Evolutionary conservation across 1,284 basidiomycete species (phyloP), one percentile per base, ranked within the genome.

Genomic region (Neonothopanus nambi): DNA sequence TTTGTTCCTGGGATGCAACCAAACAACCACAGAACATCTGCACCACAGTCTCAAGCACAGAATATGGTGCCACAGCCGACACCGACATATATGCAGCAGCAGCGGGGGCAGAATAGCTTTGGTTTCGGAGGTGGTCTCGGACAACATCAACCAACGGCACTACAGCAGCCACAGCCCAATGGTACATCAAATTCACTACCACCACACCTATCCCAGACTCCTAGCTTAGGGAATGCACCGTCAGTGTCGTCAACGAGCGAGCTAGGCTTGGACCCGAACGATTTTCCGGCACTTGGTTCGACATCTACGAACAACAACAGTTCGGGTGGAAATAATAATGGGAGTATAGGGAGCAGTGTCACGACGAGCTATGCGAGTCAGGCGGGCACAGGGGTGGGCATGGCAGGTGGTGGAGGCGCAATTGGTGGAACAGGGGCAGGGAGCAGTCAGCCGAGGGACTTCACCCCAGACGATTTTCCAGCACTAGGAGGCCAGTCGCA

Each of bases 231-330:
- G 15, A 70, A 69, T 41, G 77, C 80, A 28, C 80, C 81, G 36
- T 81, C 82, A 37, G 79, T 76, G 51, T 82, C 83, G 48, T 84
- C 84, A n/a, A 72, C 81, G 28, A 84, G 79, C 63, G 89, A 90
- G 63, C 81, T 85, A 53, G 86, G 83, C n/a, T 80, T 92, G 48
- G 90, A 92, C 74, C 89, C 83, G 33, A 92, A 87, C 64, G 90
- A 93, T 69, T 93, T 93, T 63, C 90, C 90, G 11, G 90, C 89
- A 23, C 78, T 93, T 11, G 89, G 89, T 41, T 85, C 89, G 44
- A 71, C 77, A 49, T 71, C 72, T 15, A 69, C 72, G 52, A 72
- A 71, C 57, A 67, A 66, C 41, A 74, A 68, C 57, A 67, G 52
- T 52, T 65, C 66, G 42, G 72, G 68, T 50, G 72, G 60, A 15